Conservation (phyloP, 192 early-diverging fungal species). For the Obelidium mucronatum region DNA sequence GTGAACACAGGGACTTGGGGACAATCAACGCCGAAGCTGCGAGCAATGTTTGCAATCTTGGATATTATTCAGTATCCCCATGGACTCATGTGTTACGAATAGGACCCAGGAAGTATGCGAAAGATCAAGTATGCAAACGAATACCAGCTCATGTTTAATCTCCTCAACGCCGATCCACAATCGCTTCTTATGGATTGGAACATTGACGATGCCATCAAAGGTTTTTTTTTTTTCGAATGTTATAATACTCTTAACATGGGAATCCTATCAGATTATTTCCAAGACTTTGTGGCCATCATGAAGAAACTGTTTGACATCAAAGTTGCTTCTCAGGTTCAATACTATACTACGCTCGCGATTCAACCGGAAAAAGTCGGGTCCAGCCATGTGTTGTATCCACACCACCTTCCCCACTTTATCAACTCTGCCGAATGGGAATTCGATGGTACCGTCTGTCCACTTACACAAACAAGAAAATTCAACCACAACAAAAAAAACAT, state of each 20-base stretch:
- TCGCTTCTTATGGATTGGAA: conserved; percentile 81
- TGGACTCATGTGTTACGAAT: no score
- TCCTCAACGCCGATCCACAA: conserved; percentile 84
- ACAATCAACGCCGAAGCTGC: background rate
- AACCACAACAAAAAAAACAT: no score
- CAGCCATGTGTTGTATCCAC: conserved; percentile 60
- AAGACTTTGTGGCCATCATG: conserved; percentile 26
- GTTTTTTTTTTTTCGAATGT: conserved; percentile 49
- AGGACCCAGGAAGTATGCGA: conserved; percentile 58
- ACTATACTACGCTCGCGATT: conserved; percentile 82
- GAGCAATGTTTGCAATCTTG: background rate
- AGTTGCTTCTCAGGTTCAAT: conserved; percentile 69
- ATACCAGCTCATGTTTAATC: conserved; percentile 86
- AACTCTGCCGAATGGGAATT: conserved; percentile 98
- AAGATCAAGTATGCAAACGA: conserved; percentile 85
- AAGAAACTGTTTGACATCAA: conserved; percentile 78
- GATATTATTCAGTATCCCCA: no score
- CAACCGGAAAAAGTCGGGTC: conserved; percentile 51
- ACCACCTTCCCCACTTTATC: conserved; percentile 87
- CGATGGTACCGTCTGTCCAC: conserved; percentile 52
- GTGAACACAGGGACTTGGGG: conserved; percentile 34
- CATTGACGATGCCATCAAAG: conserved; percentile 72
- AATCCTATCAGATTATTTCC: background rate
- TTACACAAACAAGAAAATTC: background rate
- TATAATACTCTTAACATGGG: background rate